Evolutionary conservation across 2,329 filamentous ascomycete genomes (phyloP).

Genomic region (Ceratocystiopsis minuta): DNA sequence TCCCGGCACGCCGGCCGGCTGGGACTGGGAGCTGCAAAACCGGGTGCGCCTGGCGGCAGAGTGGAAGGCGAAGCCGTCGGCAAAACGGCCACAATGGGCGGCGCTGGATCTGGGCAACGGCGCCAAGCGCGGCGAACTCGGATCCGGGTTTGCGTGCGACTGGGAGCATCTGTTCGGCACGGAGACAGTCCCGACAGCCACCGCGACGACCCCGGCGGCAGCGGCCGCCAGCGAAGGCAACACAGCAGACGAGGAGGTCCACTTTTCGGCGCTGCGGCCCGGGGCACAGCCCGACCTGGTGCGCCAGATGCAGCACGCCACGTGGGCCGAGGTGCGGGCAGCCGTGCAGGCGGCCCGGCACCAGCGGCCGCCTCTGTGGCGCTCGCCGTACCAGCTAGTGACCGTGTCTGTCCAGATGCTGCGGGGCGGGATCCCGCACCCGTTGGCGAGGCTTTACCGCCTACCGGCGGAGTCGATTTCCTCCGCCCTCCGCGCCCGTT

Average conservation of each 20-base stretch:
- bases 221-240: neutral
- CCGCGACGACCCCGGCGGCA: neutral
- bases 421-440: conserved; percentile 48
- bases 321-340: conserved; percentile 7
- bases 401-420: conserved; percentile 51
- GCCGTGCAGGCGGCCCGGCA: conserved; percentile 17
- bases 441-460: conserved; percentile 71
- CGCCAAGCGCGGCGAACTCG: conserved; percentile 58
- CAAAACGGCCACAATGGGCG: conserved; percentile 60
- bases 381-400: conserved; percentile 20
- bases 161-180: conserved; percentile 51
- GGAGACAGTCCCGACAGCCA: conserved; percentile 3
- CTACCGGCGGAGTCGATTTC: conserved; percentile 43
- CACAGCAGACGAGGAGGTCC: neutral
- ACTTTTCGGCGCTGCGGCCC: conserved; percentile 5
- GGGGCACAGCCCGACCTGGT: conserved; percentile 2
- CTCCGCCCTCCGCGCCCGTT: conserved; percentile 45
- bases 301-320: conserved; percentile 6
- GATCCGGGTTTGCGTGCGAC: conserved; percentile 66
- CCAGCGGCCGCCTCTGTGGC: conserved; percentile 7
- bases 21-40: conserved; percentile 56
- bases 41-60: conserved; percentile 36
- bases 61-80: conserved; percentile 66
- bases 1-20: conserved; percentile 61
- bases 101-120: conserved; percentile 55